Base-by-base conservation (phyloP, 495 filamentous ascomycete species). In the Wilcoxina mikolae region DNA sequence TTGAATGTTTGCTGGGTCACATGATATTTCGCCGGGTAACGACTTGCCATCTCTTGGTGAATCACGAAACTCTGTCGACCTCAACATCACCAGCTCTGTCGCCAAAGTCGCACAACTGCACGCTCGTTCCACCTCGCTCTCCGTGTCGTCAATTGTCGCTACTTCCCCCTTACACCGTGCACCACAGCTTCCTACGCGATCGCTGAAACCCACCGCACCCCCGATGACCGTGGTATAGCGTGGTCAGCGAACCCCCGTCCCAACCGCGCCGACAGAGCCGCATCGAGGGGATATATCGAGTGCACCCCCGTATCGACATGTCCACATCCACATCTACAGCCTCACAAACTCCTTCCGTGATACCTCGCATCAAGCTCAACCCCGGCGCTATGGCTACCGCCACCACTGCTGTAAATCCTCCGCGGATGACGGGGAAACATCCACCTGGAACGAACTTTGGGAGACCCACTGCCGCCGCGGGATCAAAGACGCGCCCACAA, bases 331-430 rank as follows among this genome's bases (percentile, higher is more conserved):
- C 38, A n/a, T 31, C 39, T 12, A 55, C 43, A 12, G 12, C 50
- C 31, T 42, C 29, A 1, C 29, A 38, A 26, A 23, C 12, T 3
- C 50, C 50, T 24, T 29, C 52, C 10, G 44, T 44, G 44, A 10
- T 29, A n/a, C 55, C 46, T 29, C 55, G 55, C 33, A 57, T 53
- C n/a, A 57, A 57, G 47, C 25, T 57, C 46, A 43, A 12, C 25
- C 12, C 28, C 28, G 17, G 15, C 45, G 20, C 25, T 15, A 33
- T 38, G 25, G 26, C 53, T n/a, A 17, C 28, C 7, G 43, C 42
- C 18, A 25, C 18, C 42, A 24, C 53, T 10, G 3, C 53, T n/a
- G 33, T n/a, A n/a, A 22, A 11, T 12, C 27, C 44, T 23, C 54
- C 44, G 11, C 39, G 26, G 25, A 39, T 52, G 29, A 54, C 51